phyloP scores from a whole-genome alignment of 108 stramenopile species.

The Pseudonitzschia delicatissima region DNA sequence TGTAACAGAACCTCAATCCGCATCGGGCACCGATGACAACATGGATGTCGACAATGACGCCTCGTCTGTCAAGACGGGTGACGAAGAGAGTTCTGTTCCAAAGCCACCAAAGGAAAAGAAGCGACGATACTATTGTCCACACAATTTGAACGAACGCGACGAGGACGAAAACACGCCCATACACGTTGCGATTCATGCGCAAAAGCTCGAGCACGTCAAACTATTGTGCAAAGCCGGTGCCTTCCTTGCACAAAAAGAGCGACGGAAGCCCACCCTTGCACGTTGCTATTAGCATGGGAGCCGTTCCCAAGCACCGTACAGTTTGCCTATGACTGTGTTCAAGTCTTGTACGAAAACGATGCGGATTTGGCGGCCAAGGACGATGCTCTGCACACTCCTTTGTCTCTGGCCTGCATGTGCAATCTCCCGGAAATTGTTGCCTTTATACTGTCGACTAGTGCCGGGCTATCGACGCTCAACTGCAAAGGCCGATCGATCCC shows the following conservation, averaged over 20 bases:
- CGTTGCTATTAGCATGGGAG: conserved; percentile 80
- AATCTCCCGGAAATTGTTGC: conserved; percentile 64
- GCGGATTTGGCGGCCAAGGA: conserved; percentile 80
- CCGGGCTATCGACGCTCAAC: conserved; percentile 67
- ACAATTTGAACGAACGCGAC: conserved; percentile 83
- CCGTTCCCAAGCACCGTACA: conserved; percentile 54
- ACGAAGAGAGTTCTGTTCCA: not conserved
- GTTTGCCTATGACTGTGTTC: conserved; percentile 76
- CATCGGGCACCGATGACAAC: conserved; percentile 8
- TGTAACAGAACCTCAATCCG: too few species aligned
- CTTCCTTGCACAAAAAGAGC: conserved; percentile 61
- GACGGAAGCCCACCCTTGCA: conserved; percentile 84
- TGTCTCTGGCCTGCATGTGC: conserved; percentile 75
- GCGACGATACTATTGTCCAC: conserved; percentile 58
- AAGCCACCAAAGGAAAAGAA: conserved; percentile 18
- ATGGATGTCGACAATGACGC: conserved; percentile 15
- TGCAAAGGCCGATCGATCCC: conserved; percentile 61
- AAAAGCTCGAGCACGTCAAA: conserved; percentile 81
- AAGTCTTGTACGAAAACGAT: conserved; percentile 47
- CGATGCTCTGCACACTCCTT: conserved; percentile 79
- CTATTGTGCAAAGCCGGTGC: conserved; percentile 75
- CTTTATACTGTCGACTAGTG: conserved; percentile 54
- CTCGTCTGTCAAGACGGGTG: not conserved
- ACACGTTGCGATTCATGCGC: conserved; percentile 79
- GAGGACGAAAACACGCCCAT: conserved; percentile 88